These are phyloP conservation scores for Silene noctiflora DNA, from an alignment of 179 eudicot species.

Conservation along the genomic window DNA sequence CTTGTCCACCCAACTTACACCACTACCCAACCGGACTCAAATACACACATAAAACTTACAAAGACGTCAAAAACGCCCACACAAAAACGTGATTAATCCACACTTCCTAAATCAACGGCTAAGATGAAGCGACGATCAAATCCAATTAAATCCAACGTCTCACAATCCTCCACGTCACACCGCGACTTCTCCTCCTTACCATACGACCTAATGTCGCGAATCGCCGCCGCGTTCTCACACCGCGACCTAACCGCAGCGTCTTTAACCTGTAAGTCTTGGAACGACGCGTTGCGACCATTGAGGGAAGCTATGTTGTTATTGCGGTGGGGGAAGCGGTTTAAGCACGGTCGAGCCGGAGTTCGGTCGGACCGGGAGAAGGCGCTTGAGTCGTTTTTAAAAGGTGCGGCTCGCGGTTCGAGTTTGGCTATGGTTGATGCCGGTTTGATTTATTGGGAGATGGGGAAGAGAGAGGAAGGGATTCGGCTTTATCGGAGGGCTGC, in stretches of 20 bases:
- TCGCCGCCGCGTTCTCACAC: slow-evolving; percentile 43
- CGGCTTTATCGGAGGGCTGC: slow-evolving; percentile 60
- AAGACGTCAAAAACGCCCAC: background rate
- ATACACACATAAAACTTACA: background rate
- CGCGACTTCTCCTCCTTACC: slow-evolving; percentile 53
- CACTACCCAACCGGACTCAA: too few relatives aligned
- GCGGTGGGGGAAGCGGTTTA: slow-evolving; percentile 70
- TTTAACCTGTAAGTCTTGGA: slow-evolving; percentile 66
- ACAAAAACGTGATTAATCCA: background rate
- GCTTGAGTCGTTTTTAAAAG: slow-evolving; percentile 66
- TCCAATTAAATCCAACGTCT: slow-evolving; percentile 43
- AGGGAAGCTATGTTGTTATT: slow-evolving; percentile 74
- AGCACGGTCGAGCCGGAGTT: slow-evolving; percentile 83
- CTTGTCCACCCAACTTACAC: too few relatives aligned
- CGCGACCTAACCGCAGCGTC: slow-evolving; percentile 51
- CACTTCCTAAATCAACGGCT: background rate
- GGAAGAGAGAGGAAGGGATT: slow-evolving; percentile 54
- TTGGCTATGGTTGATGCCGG: slow-evolving; percentile 96
- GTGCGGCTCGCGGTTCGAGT: slow-evolving; percentile 79
- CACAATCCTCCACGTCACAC: slow-evolving; percentile 28
- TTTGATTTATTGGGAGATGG: slow-evolving; percentile 86
- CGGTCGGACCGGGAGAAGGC: slow-evolving; percentile 46
- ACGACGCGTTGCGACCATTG: slow-evolving; percentile 63
- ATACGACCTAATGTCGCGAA: slow-evolving; percentile 49
- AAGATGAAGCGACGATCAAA: slow-evolving; percentile 53